Conservation (phyloP, 805 yeast species). For the Yamadazyma philogaea region DNA sequence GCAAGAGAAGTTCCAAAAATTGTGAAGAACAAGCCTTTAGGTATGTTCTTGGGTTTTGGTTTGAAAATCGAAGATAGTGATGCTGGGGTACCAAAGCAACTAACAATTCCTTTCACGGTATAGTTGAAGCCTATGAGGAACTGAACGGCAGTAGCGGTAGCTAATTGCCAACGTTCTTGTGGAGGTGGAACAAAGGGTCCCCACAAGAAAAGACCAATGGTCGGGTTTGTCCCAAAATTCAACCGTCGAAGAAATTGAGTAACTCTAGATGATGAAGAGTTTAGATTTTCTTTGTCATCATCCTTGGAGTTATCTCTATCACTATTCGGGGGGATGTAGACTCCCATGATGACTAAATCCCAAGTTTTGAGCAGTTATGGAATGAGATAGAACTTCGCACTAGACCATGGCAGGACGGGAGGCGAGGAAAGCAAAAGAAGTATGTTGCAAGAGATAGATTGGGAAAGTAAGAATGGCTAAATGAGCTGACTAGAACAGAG, state of each 20-base stretch:
- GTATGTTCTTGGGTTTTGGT: conserved; percentile 12
- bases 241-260: not conserved
- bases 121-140: conserved; percentile 21
- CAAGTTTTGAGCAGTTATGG: not conserved
- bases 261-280: not conserved
- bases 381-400: not conserved
- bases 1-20: conserved; percentile 44
- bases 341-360: conserved; percentile 24
- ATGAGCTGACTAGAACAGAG: too few relatives aligned
- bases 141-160: conserved; percentile 52
- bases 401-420: not conserved
- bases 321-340: conserved; percentile 34
- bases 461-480: not conserved
- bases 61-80: not conserved
- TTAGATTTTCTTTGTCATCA: not conserved
- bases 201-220: conserved; percentile 58
- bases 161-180: conserved; percentile 56
- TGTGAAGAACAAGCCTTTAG: conserved; percentile 8
- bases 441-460: not conserved
- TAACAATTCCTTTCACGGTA: conserved; percentile 36
- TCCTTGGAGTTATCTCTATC: conserved; percentile 7
- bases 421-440: not conserved
- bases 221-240: conserved; percentile 36
- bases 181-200: conserved; percentile 75
- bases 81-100: conserved; percentile 1